Conservation (phyloP, 768 basidiomycete genomes). For the Agrocybe pediades region DNA sequence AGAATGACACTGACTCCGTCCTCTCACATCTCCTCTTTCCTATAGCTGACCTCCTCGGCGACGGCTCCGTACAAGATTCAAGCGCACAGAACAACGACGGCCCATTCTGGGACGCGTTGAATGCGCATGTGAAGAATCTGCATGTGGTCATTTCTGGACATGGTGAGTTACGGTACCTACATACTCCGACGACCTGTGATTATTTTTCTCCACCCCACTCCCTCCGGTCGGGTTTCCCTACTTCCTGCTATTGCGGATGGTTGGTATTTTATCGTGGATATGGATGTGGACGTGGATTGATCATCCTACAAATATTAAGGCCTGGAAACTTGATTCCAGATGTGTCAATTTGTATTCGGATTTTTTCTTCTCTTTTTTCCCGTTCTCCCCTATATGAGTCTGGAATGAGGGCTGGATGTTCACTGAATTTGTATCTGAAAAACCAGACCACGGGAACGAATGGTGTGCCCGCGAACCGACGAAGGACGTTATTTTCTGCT, state of each 20-base stretch:
- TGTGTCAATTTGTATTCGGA: too few relatives aligned
- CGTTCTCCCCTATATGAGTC: too few relatives aligned
- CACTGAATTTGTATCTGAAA: too few relatives aligned
- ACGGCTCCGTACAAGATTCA: constrained; percentile 66
- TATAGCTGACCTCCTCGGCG: constrained; percentile 52
- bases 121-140: constrained; percentile 60
- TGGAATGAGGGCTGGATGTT: too few relatives aligned
- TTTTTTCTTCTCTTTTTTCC: too few relatives aligned
- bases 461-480: constrained; percentile 74
- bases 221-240: background rate
- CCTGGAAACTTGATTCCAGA: too few relatives aligned
- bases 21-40: background rate
- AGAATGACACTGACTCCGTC: background rate
- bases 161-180: constrained; percentile 48
- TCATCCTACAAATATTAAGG: too few relatives aligned
- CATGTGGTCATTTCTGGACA: constrained; percentile 73
- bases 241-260: too few relatives aligned
- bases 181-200: too few relatives aligned
- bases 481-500: constrained; percentile 71
- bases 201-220: background rate
- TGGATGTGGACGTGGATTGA: too few relatives aligned
- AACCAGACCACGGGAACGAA: constrained; percentile 73
- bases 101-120: constrained; percentile 65
- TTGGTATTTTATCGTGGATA: too few relatives aligned
- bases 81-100: constrained; percentile 47